Evolutionary conservation across 169 alveolate species (phyloP).

Genomic region (Plasmodium relictum): DNA sequence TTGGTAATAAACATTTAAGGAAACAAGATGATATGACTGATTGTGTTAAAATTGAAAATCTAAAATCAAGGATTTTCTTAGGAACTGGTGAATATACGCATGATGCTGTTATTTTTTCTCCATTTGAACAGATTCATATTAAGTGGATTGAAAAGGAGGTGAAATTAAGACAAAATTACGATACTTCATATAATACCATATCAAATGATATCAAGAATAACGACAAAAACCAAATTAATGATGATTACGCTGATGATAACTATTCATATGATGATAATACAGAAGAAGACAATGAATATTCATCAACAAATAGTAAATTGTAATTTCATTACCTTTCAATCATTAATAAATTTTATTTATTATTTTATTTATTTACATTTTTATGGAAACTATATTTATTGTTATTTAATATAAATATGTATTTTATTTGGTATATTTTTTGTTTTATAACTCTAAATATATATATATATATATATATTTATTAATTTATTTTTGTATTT

Average conservation of each 20-base stretch:
- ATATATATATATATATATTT: background rate
- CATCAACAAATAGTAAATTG: background rate
- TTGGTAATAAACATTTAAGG: constrained; percentile 74
- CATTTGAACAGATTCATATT: constrained; percentile 85
- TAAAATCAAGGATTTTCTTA: constrained; percentile 86
- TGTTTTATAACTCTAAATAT: background rate
- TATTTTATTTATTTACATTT: too few species aligned
- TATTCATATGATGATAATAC: constrained; percentile 13
- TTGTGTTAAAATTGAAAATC: constrained; percentile 79
- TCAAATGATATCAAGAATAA: background rate
- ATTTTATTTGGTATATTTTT: too few species aligned
- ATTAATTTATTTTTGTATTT: background rate
- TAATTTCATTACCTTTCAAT: too few species aligned
- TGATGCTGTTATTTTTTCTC: constrained; percentile 90
- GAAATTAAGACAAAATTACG: constrained; percentile 81
- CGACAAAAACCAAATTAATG: constrained; percentile 30
- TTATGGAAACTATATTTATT: too few species aligned
- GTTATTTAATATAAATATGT: too few species aligned
- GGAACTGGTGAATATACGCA: constrained; percentile 92
- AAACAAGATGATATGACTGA: constrained; percentile 80
- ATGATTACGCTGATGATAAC: constrained; percentile 36
- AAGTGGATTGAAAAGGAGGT: constrained; percentile 90
- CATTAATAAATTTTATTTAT: too few species aligned
- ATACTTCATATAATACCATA: constrained; percentile 8
- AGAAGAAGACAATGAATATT: constrained; percentile 11